Conservation (phyloP, 371 early-diverging fungal genomes). For the Vairimorpha necatrix region DNA sequence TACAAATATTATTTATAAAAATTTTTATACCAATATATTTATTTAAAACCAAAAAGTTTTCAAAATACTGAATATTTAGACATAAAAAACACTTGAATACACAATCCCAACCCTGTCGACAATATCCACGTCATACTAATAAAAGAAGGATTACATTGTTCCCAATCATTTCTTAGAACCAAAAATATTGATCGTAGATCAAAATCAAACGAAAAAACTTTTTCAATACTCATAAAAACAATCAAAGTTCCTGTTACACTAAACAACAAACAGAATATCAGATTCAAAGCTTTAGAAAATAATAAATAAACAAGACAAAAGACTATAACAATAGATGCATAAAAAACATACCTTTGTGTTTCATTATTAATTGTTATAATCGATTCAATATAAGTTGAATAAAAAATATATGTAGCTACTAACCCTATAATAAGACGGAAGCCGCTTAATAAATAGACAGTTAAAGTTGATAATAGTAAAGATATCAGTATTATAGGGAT, state of each 20-base stretch:
- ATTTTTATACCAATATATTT: too few relatives aligned
- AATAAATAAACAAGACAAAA: not conserved
- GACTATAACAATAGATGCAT: not conserved
- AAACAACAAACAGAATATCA: not conserved
- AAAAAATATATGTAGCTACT: slow-evolving; percentile 7
- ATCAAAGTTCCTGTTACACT: not conserved
- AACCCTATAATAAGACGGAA: not conserved
- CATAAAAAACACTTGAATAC: too few relatives aligned
- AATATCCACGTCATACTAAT: not conserved
- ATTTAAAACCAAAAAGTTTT: too few relatives aligned
- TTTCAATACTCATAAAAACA: not conserved
- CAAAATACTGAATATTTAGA: too few relatives aligned
- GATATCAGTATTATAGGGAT: not conserved
- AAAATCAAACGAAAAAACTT: not conserved
- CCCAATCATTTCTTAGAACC: not conserved
- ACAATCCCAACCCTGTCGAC: not conserved
- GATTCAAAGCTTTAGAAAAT: not conserved
- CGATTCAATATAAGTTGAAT: not conserved
- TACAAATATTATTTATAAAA: too few relatives aligned
- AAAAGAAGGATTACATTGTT: not conserved
- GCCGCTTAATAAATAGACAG: not conserved
- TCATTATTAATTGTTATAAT: not conserved
- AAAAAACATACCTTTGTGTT: not conserved
- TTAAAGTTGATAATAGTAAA: not conserved
- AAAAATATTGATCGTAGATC: not conserved